phyloP scores from a whole-genome alignment of 805 yeast genomes.

The Monosporozyma yasuniensis region DNA sequence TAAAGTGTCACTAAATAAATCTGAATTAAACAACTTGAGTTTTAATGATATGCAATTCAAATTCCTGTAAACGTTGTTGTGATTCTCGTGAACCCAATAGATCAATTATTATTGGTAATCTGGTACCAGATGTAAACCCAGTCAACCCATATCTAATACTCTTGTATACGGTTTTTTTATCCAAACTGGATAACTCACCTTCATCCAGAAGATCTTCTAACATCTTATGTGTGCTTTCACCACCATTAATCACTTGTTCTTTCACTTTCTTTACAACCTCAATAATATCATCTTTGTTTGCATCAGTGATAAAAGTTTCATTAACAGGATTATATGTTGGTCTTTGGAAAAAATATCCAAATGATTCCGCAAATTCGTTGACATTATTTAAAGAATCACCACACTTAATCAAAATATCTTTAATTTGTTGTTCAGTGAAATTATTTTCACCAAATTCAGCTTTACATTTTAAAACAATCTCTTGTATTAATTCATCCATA shows the following conservation, averaged over 20 bases:
- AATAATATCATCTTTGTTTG: background rate
- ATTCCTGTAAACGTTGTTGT: slow-evolving; percentile 16
- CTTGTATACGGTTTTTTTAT: slow-evolving; percentile 41
- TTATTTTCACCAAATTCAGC: slow-evolving; percentile 3
- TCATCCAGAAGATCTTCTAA: background rate
- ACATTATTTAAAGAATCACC: slow-evolving; percentile 45
- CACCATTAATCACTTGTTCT: background rate
- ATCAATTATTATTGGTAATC: slow-evolving; percentile 47
- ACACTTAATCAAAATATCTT: slow-evolving; percentile 34
- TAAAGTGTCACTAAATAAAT: background rate
- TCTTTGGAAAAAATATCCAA: slow-evolving; percentile 40
- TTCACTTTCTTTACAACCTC: background rate
- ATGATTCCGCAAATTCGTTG: slow-evolving; percentile 41
- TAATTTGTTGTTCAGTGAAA: slow-evolving; percentile 29
- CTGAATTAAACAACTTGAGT: background rate
- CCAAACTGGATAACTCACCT: background rate
- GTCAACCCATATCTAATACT: slow-evolving; percentile 58
- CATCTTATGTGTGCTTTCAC: background rate
- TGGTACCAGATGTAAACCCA: slow-evolving; percentile 63
- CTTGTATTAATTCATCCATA: slow-evolving; percentile 32
- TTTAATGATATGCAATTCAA: background rate
- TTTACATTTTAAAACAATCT: slow-evolving; percentile 18
- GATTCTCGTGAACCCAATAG: slow-evolving; percentile 43
- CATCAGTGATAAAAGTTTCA: background rate
- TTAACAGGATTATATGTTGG: slow-evolving; percentile 16